Evolutionary conservation across 1,284 basidiomycete species (phyloP), one percentile per base, ranked within the genome.

Genomic region (Fomitopsis betulina): DNA sequence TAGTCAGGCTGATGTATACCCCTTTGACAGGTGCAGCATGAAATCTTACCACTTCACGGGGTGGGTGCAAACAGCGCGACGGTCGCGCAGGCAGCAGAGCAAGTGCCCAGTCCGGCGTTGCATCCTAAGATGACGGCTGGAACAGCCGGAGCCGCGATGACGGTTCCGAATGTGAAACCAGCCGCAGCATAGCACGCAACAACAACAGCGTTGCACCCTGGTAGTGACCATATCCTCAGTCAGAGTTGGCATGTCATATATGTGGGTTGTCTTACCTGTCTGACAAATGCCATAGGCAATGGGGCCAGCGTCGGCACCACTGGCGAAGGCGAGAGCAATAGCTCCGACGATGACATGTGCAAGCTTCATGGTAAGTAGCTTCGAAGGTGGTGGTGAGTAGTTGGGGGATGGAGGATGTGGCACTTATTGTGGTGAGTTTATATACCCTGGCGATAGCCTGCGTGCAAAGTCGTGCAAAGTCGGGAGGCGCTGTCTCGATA

Each of bases 171-270:
- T 0, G 73, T 75, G 53, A 76, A 70, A 0, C 84, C 82, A 0
- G 83, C 83, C 0, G 67, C 81, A 0, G 77, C 71, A 53, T 85
- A 86, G 66, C 84, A 86, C 0, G 80, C 70, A 0, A 82, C 79
- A 0, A 63, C 81, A 1, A 84, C 61, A 7, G 62, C 58, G 60
- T 85, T 86, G 58, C 84, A 86, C 0, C 83, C 84, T 85, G 56
- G 32, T 19, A 40, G 19, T 17, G 35, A 30, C n/a, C 10, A 3
- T 8, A 30, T 8, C 27, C 8, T 10, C 12, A 13, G 23, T 3
- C 21, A 25, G 13, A 21, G 42, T 43, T n/a, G 42, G 42, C 27
- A 3, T 43, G 21, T 7, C 21, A 3, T 9, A 10, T 9, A 25
- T 43, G 42, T 9, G 21, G 39, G 19, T 40, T 21, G 40, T 5